phyloP scores from a whole-genome alignment of 352 stramenopile genomes.

The Globisporangium abappressorium region DNA sequence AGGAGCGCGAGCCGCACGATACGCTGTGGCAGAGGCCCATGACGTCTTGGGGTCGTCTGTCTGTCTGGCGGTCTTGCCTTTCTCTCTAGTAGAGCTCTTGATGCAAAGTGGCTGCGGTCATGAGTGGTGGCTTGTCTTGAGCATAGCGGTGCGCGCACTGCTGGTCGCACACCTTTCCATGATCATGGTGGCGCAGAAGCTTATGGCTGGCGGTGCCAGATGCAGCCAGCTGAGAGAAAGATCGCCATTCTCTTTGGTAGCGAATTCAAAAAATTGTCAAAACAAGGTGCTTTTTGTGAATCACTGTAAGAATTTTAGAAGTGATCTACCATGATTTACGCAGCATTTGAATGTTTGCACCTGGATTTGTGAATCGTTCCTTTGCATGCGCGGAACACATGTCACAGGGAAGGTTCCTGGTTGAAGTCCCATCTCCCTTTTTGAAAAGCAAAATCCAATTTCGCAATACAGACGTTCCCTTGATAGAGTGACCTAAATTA shows the following conservation, averaged over 20 bases:
- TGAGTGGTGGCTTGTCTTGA: background rate
- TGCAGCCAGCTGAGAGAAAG: conserved; percentile 2
- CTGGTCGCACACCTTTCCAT: background rate
- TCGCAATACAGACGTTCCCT: conserved; percentile 7
- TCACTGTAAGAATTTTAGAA: background rate
- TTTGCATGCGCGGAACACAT: background rate
- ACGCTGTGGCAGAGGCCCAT: conserved; percentile 66
- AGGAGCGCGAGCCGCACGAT: conserved; percentile 36
- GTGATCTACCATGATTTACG: background rate
- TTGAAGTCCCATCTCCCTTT: background rate
- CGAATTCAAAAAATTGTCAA: background rate
- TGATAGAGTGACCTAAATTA: background rate
- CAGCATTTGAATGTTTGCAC: background rate
- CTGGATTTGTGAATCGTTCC: background rate
- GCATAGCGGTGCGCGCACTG: background rate
- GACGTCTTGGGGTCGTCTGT: background rate
- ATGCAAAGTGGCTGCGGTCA: background rate
- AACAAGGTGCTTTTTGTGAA: background rate
- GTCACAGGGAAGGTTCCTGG: conserved; percentile 6
- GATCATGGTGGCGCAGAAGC: background rate
- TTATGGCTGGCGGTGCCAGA: background rate
- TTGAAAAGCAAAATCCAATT: background rate
- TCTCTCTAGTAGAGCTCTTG: background rate
- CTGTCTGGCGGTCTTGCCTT: background rate
- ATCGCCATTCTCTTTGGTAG: background rate